A percentile compares a stretch with the other conserved stretches of the same genome.
Conservation (phyloP, 2,329 filamentous ascomycete species). For the Ophiostoma novo-ulmi region DNA sequence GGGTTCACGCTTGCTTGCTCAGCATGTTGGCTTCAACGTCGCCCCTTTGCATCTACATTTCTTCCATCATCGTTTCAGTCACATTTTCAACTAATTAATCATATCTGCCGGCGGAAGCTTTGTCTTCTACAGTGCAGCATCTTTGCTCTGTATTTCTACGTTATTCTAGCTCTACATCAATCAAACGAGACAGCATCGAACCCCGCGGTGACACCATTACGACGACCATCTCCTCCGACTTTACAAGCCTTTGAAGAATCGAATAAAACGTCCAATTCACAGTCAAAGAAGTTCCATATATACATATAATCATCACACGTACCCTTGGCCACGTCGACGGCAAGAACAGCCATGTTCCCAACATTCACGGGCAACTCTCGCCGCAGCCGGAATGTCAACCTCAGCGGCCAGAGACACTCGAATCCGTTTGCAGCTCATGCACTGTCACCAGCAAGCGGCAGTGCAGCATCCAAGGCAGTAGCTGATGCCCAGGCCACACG, state of each 20-base stretch:
- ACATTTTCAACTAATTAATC: neutral
- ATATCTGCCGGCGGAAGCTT: neutral
- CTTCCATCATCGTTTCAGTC: neutral
- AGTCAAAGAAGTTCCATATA: neutral
- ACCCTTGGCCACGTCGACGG: neutral
- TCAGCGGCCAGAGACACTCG: slow-evolving; percentile 68
- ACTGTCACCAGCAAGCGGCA: slow-evolving; percentile 52
- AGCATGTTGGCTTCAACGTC: neutral
- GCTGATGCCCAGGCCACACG: slow-evolving; percentile 85
- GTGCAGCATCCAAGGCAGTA: slow-evolving; percentile 69
- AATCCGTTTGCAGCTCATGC: slow-evolving; percentile 71
- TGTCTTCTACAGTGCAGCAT: neutral
- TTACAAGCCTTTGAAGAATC: neutral
- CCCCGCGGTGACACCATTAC: neutral
- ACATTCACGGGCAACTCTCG: slow-evolving; percentile 86
- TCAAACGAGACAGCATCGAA: neutral
- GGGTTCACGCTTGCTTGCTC: slow-evolving; percentile 7
- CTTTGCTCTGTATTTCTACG: neutral
- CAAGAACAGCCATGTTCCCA: slow-evolving; percentile 65
- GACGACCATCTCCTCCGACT: neutral
- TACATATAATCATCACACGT: neutral
- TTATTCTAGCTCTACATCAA: neutral
- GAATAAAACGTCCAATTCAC: neutral
- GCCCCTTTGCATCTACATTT: neutral
- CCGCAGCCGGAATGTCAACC: slow-evolving; percentile 84